A percentile compares a stretch with the other conserved stretches of the same genome.
phyloP scores from a whole-genome alignment of 2,329 filamentous ascomycete species.

The Geosmithia flava region DNA sequence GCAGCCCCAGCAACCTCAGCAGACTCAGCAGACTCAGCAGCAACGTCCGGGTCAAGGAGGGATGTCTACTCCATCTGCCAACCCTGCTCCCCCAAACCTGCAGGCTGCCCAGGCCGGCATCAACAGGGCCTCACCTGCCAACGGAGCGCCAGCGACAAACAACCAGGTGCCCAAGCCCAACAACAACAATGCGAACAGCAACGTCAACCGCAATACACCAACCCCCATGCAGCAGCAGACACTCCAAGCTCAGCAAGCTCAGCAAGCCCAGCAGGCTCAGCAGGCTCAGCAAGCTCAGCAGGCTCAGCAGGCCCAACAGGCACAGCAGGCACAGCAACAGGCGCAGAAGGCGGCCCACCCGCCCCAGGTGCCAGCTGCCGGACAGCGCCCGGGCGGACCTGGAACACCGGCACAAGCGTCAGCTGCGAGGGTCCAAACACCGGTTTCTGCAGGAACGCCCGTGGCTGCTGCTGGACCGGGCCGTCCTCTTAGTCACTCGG shows the following conservation, averaged over 20 bases:
- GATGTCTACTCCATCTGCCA: neutral
- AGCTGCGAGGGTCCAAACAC: neutral
- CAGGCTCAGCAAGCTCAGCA: neutral
- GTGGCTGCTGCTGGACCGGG: conserved; percentile 2
- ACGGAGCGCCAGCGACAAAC: neutral
- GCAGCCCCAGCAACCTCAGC: neutral
- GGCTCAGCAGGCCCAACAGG: neutral
- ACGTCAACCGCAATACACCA: neutral
- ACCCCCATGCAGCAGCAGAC: neutral
- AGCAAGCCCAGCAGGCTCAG: neutral
- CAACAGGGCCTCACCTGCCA: conserved; percentile 1
- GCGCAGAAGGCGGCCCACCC: neutral
- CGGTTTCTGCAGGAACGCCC: neutral
- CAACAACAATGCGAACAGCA: no score
- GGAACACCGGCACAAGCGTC: neutral
- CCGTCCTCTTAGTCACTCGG: conserved; percentile 5
- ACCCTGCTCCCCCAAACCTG: neutral
- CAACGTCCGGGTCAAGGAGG: neutral
- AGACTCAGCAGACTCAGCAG: neutral
- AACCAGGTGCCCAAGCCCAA: neutral
- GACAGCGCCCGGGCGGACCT: neutral
- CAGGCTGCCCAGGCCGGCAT: neutral
- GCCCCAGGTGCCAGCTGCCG: neutral
- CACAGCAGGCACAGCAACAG: neutral
- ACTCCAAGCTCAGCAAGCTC: neutral